Conservation (phyloP, 2,329 filamentous ascomycete genomes). For the Cercospora sojina region DNA sequence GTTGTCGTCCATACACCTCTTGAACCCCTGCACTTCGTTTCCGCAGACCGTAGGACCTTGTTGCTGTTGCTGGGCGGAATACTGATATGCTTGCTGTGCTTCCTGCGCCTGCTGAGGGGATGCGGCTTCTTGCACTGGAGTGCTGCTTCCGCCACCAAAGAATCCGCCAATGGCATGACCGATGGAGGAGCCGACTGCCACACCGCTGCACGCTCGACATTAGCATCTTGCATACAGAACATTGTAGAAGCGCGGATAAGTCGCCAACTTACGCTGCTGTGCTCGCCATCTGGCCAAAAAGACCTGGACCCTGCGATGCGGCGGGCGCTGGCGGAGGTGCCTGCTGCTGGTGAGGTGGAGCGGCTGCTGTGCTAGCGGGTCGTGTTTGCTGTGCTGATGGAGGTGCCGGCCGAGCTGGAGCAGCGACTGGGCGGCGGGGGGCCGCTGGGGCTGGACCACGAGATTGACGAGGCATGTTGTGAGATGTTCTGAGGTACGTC, state of each 20-base stretch:
- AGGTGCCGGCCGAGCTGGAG: conserved; percentile 57
- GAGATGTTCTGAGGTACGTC: neutral
- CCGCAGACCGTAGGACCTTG: conserved; percentile 58
- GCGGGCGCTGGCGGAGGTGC: conserved; percentile 42
- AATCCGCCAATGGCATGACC: conserved; percentile 90
- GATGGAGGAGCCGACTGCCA: conserved; percentile 91
- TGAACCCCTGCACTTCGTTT: conserved; percentile 79
- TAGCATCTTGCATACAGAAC: neutral
- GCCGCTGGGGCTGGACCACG: conserved; percentile 45
- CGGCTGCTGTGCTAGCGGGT: conserved; percentile 52
- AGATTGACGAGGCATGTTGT: conserved; percentile 50
- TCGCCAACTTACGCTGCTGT: conserved; percentile 81
- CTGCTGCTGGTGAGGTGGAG: conserved; percentile 45
- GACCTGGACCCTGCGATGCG: conserved; percentile 65
- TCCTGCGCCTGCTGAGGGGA: conserved; percentile 38
- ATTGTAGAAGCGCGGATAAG: neutral
- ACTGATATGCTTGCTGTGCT: conserved; percentile 21
- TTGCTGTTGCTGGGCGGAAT: conserved; percentile 32
- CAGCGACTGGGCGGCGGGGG: conserved; percentile 46
- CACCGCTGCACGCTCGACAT: conserved; percentile 64
- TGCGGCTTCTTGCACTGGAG: conserved; percentile 50
- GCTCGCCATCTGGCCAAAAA: conserved; percentile 95
- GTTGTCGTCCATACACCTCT: conserved; percentile 95
- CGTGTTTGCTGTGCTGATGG: conserved; percentile 59
- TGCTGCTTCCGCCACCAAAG: conserved; percentile 71